Evolutionary conservation across 345 rosid genomes (phyloP).

Genomic region (Rhodamnia argentea): DNA sequence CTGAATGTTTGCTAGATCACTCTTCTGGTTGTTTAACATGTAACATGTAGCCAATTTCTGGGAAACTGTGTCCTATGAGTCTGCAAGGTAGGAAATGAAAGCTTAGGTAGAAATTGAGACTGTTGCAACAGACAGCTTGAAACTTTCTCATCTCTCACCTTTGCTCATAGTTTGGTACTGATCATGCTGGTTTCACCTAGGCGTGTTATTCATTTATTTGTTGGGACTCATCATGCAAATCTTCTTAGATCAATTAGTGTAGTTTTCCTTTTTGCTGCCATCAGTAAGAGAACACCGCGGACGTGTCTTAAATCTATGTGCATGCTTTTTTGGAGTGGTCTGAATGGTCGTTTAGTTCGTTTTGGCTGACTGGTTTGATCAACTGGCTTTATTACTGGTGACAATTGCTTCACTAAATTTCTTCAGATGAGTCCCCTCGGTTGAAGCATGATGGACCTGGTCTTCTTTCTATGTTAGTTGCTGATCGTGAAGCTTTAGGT

Average conservation of each 20-base stretch:
- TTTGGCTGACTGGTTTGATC: background rate
- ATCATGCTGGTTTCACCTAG: background rate
- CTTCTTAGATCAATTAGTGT: background rate
- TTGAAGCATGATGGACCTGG: conserved; percentile 79
- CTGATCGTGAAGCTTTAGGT: conserved; percentile 76
- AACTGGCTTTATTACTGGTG: background rate
- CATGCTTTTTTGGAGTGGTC: background rate
- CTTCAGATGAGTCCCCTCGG: conserved; percentile 76
- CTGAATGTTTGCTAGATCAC: background rate
- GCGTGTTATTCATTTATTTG: background rate
- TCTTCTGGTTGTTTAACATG: background rate
- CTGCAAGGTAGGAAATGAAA: background rate
- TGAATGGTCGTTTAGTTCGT: background rate
- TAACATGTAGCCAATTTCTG: background rate
- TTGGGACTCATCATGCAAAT: background rate
- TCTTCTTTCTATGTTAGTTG: conserved; percentile 70
- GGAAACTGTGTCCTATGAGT: background rate
- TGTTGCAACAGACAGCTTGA: background rate
- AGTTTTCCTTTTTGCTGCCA: background rate
- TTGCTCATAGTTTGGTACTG: background rate
- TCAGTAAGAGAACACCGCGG: background rate
- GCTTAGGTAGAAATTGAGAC: background rate
- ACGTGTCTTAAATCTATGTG: background rate
- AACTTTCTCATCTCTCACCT: background rate
- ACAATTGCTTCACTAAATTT: background rate